Evolutionary conservation across 1,139 yeast genomes (phyloP).

Genomic region (Blastobotrys aristatus): DNA sequence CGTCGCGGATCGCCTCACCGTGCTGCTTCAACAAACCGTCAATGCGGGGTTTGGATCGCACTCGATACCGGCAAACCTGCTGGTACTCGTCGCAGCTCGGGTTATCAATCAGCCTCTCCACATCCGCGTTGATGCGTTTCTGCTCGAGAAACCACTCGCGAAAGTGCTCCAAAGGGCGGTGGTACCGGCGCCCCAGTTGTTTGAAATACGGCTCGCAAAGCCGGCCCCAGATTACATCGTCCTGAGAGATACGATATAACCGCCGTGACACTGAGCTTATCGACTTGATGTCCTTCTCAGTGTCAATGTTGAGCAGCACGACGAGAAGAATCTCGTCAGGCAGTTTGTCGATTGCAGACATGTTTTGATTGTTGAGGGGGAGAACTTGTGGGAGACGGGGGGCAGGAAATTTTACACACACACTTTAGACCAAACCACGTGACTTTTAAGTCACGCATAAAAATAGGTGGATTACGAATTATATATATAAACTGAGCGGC

Average conservation of each 20-base stretch:
- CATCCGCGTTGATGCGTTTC: background rate
- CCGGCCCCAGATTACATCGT: slow-evolving; percentile 5
- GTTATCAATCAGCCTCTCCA: background rate
- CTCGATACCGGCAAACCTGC: background rate
- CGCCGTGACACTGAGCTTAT: background rate
- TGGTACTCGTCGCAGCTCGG: background rate
- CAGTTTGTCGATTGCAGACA: background rate
- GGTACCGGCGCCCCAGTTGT: background rate
- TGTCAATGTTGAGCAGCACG: background rate
- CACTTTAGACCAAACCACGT: too few species aligned
- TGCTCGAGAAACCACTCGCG: slow-evolving; percentile 2
- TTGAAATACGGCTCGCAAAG: slow-evolving; percentile 1
- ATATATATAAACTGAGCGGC: too few species aligned
- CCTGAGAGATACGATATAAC: slow-evolving; percentile 1
- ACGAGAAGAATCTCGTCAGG: slow-evolving; percentile 10
- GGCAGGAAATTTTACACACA: background rate
- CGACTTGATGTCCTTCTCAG: background rate
- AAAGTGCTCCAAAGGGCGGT: background rate
- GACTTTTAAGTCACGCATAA: too few species aligned
- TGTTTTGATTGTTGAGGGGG: background rate
- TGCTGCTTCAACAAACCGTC: background rate
- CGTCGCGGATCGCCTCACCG: background rate
- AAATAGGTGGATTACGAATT: too few species aligned
- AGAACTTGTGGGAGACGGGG: background rate
- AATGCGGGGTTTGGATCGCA: background rate